These are phyloP conservation scores for Aureobasidium leucospermi DNA, from an alignment of 2,329 filamentous ascomycete species.

Conservation along the genomic window DNA sequence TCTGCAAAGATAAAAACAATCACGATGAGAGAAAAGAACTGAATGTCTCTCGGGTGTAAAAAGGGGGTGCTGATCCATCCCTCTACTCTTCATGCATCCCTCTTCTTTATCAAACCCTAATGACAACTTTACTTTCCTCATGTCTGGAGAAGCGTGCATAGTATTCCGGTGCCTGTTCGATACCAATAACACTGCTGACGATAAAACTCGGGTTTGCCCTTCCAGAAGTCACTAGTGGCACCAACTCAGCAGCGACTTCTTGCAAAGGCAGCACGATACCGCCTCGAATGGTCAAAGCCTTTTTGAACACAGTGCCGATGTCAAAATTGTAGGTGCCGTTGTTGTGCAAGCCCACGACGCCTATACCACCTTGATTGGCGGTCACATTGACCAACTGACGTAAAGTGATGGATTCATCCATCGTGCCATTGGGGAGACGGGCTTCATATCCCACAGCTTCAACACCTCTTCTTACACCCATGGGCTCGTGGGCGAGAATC, in stretches of 20 bases:
- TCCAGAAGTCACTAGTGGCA: background rate
- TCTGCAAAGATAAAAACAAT: no score
- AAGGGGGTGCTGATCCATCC: no score
- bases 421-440: background rate
- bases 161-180: background rate
- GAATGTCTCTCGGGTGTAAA: no score
- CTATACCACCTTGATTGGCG: background rate
- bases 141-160: background rate
- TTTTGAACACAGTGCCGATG: background rate
- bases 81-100: no score
- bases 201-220: background rate
- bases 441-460: background rate
- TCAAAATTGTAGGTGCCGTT: background rate
- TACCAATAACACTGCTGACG: background rate
- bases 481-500: constrained; percentile 16
- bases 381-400: background rate
- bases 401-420: background rate
- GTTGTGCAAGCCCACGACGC: background rate
- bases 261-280: background rate
- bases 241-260: background rate
- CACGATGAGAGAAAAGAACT: no score
- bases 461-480: constrained; percentile 13
- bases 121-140: background rate
- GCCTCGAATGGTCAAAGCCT: background rate
- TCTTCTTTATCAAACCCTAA: background rate